Evolutionary conservation across 148 eudicot species (phyloP), one percentile per base, ranked within the genome.

Genomic region (Fagopyrum tataricum): DNA sequence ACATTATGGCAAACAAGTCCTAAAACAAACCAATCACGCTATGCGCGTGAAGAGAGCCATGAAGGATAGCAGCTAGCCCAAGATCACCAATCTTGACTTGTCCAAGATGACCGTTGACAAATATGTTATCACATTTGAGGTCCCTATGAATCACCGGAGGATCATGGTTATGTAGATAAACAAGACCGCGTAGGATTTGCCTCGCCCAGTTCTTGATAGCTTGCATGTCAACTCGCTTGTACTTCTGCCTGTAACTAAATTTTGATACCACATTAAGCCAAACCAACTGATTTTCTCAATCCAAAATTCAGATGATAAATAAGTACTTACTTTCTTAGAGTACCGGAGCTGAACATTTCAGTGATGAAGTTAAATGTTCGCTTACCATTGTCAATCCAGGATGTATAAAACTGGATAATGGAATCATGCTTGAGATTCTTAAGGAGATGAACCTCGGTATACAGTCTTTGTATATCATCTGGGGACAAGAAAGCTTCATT

Each of bases 1-100:
- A 58, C 4, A 17, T 18, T 46, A 6, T n/a, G 61, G 7, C 41
- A 24, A 15, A 31, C 37, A 31, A 31, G 2, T 31, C 37, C 37
- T 31, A 31, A 31, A 31, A 31, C 39, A 55, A 49, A 79, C 96
- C 96, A 79, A 91, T 86, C 59, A 94, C 87, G 67, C 96, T 87
- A 79, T 89, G 96, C 44, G 97, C 97, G 59, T 84, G 83, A 4
- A 88, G 85, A 7, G 98, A 86, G 41, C 80, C 85, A 21, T 79
- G 79, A 67, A 94, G 97, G 40, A 92, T 84, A 64, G 98, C 86
- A 7, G 98, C 97, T 70, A 94, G 75, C 37, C 98, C 98, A 56
- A 94, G 84, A 84, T 94, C 98, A 76, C 98, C 98, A 67, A 94
- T 94, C 87, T 94, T 94, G 68, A 94, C 96, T 78, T 86, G 97